Evolutionary conservation across 192 early-diverging fungal genomes (phyloP), one percentile per base, ranked within the genome.

Genomic region (Linnemannia zychae): DNA sequence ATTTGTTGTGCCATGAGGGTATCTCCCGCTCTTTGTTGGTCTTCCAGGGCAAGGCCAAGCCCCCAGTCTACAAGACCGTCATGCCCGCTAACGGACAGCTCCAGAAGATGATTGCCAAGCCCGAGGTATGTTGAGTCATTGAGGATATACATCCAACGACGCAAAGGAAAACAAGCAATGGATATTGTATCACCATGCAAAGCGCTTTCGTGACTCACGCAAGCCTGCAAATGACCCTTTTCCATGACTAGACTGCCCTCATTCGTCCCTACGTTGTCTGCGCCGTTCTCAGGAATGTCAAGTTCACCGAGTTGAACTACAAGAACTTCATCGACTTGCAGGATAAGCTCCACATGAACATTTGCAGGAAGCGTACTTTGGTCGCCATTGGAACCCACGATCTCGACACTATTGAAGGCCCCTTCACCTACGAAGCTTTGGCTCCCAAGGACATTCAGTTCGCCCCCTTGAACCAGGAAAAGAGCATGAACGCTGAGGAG

Each of bases 341-440:
- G 88, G 98, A 99, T 82, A 99, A 99, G 92, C 93, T 99, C 66
- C 98, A 99, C 91, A 94, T 94, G 86, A 99, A 98, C 90, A 94
- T 99, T 77, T 98, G 98, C 92, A 89, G 95, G 94, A 97, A 96
- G 89, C 94, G 99, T 77, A 97, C 94, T 22, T 89, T 99, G 72
- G 99, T 97, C 16, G 95, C 98, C 11, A 98, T 99, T 74, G 98
- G 99, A 67, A 99, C 99, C 20, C 99, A 99, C 76, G 99, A 99
- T 87, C 90, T 99, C 68, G 97, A 98, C 75, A 99, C 97, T 4
- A 88, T 99, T 50, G 82, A 96, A 74, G 97, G 96, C 7, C 98
- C 98, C 13, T 99, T 99, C 92, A 93, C 94, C 17, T 99, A 99
- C 87, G 97, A 98, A 85, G 99, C 98, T 36, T 90, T 94, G 40